Conservation (phyloP, 2,329 filamentous ascomycete genomes). For the Acrocalymma vagum region DNA sequence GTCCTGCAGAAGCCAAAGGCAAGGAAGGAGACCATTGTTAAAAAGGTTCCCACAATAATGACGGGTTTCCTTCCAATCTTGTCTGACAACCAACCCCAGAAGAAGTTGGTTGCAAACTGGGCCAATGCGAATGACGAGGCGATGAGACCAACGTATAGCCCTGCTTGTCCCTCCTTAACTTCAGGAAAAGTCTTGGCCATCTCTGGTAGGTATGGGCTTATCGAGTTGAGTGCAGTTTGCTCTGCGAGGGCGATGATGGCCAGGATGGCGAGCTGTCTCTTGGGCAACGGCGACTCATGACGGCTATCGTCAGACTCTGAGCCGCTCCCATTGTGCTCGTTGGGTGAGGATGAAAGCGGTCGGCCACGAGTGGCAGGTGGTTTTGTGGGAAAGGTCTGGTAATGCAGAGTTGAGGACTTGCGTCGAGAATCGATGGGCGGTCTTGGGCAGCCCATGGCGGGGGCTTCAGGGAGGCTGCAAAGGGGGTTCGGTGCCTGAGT, state of each 20-base stretch:
- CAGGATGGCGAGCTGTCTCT: conserved; percentile 81
- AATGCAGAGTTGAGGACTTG: conserved; percentile 68
- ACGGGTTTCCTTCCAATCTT: conserved; percentile 82
- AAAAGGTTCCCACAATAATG: conserved; percentile 80
- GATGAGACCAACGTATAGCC: conserved; percentile 88
- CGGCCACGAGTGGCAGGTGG: conserved; percentile 73
- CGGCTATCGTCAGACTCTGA: conserved; percentile 47
- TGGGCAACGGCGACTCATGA: conserved; percentile 78
- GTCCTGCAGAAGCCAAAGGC: conserved; percentile 86
- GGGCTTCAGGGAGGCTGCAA: conserved; percentile 9
- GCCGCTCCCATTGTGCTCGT: conserved; percentile 34
- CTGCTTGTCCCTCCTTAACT: conserved; percentile 74
- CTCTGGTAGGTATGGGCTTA: conserved; percentile 90
- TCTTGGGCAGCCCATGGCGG: conserved; percentile 39
- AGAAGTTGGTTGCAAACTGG: conserved; percentile 90
- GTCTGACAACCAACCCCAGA: conserved; percentile 88
- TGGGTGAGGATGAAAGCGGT: conserved; percentile 49
- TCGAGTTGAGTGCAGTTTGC: conserved; percentile 96
- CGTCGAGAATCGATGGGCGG: conserved; percentile 50
- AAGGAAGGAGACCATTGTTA: conserved; percentile 82
- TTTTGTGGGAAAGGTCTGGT: conserved; percentile 82
- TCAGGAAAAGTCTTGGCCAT: conserved; percentile 90
- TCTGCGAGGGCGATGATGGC: conserved; percentile 91
- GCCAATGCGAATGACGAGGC: conserved; percentile 92
- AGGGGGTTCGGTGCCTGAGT: conserved; percentile 12